Evolutionary conservation across 805 yeast species (phyloP).

Genomic region (Torulaspora microellipsoides): DNA sequence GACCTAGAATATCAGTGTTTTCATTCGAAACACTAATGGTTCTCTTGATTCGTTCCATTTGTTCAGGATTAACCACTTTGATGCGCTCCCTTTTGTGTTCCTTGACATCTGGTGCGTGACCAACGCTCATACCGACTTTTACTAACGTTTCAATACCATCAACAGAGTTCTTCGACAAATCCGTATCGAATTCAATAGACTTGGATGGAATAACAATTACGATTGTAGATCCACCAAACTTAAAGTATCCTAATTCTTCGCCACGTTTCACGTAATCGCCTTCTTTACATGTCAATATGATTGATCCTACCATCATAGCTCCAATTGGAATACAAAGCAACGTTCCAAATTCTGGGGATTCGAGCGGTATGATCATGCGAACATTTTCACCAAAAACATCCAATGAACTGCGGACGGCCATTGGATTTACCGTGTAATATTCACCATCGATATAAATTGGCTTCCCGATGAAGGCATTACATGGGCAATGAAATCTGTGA

Average conservation of each 20-base stretch:
- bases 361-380: slow-evolving; percentile 70
- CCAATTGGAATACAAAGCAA: slow-evolving; percentile 82
- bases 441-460: slow-evolving; percentile 77
- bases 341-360: slow-evolving; percentile 70
- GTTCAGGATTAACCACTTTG: slow-evolving; percentile 26
- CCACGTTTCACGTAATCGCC: slow-evolving; percentile 60
- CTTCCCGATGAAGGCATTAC: slow-evolving; percentile 64
- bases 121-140: slow-evolving; percentile 87
- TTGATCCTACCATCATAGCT: slow-evolving; percentile 98
- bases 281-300: slow-evolving; percentile 59
- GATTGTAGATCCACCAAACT: slow-evolving; percentile 93
- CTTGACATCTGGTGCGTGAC: slow-evolving; percentile 52
- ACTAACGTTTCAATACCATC: slow-evolving; percentile 76
- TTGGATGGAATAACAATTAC: slow-evolving; percentile 56
- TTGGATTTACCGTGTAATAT: slow-evolving; percentile 94
- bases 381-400: slow-evolving; percentile 94
- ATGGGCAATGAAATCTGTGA: slow-evolving; percentile 89
- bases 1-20: slow-evolving; percentile 16
- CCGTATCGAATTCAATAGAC: slow-evolving; percentile 61
- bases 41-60: slow-evolving; percentile 29
- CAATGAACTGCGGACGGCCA: slow-evolving; percentile 84
- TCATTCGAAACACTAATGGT: slow-evolving; percentile 28
- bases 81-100: slow-evolving; percentile 49
- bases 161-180: slow-evolving; percentile 61
- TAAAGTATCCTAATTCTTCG: slow-evolving; percentile 89